Evolutionary conservation across 352 stramenopile species (phyloP).

Genomic region (Phytopythium mirpurense): DNA sequence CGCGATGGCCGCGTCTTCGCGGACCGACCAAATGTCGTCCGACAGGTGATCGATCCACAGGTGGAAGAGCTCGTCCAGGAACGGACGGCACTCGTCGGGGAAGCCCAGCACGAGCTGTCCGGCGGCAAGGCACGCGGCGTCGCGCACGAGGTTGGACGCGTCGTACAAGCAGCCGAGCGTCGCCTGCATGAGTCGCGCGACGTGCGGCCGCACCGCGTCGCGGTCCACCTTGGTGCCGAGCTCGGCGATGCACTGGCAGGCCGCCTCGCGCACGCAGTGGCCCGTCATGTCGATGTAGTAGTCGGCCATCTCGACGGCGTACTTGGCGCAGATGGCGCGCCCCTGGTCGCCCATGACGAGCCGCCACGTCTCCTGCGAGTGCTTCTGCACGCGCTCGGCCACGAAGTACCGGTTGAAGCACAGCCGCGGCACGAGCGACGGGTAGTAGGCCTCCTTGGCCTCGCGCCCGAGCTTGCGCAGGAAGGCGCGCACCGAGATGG

Average conservation of each 20-base stretch:
- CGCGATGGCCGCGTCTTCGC: slow-evolving; percentile 93
- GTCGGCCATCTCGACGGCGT: slow-evolving; percentile 87
- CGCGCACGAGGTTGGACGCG: slow-evolving; percentile 94
- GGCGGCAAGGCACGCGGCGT: slow-evolving; percentile 91
- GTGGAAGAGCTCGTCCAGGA: slow-evolving; percentile 83
- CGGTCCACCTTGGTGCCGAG: slow-evolving; percentile 88
- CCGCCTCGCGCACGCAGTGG: slow-evolving; percentile 94
- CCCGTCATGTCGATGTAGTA: slow-evolving; percentile 96
- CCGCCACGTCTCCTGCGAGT: slow-evolving; percentile 95
- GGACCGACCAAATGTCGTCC: slow-evolving; percentile 97
- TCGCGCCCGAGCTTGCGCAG: slow-evolving; percentile 67
- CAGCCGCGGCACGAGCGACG: slow-evolving; percentile 90
- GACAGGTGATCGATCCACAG: slow-evolving; percentile 95
- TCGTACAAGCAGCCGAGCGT: slow-evolving; percentile 96
- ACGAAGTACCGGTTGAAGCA: slow-evolving; percentile 98
- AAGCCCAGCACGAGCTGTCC: slow-evolving; percentile 82
- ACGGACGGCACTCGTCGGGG: slow-evolving; percentile 80
- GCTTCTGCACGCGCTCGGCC: slow-evolving; percentile 95
- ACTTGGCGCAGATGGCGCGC: slow-evolving; percentile 78
- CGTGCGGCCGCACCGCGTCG: slow-evolving; percentile 60
- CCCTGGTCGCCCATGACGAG: slow-evolving; percentile 83
- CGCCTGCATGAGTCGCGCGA: slow-evolving; percentile 70
- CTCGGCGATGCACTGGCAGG: slow-evolving; percentile 95
- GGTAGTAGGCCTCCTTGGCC: slow-evolving; percentile 53
- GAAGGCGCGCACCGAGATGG: slow-evolving; percentile 88